These are phyloP conservation scores for Cladosporium cucumerinum DNA, from an alignment of 2,329 filamentous ascomycete species.

Conservation along the genomic window DNA sequence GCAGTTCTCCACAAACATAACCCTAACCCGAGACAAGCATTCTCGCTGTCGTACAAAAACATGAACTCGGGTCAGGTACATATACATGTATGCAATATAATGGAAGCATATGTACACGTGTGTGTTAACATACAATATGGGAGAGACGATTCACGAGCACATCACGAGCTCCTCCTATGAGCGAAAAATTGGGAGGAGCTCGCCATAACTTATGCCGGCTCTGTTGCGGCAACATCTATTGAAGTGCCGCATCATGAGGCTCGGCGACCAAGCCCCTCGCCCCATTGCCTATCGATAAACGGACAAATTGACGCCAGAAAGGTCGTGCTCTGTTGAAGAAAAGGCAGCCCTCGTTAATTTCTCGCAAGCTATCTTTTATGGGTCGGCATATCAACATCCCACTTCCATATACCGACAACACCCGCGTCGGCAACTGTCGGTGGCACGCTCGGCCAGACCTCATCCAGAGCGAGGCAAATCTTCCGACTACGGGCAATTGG, in stretches of 20 bases:
- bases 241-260: neutral
- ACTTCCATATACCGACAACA: neutral
- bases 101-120: neutral
- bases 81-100: neutral
- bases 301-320: constrained; percentile 4
- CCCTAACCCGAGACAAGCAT: no score
- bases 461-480: constrained; percentile 13
- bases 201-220: neutral
- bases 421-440: constrained; percentile 11
- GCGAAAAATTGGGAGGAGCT: neutral
- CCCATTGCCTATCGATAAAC: constrained; percentile 10
- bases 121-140: neutral
- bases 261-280: neutral
- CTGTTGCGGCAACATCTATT: neutral
- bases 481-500: constrained; percentile 7
- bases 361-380: neutral
- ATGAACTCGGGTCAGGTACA: neutral
- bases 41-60: neutral
- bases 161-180: neutral
- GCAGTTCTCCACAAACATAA: no score
- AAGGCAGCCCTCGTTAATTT: neutral
- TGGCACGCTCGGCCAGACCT: constrained; percentile 14
- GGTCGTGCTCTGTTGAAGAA: neutral
- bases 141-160: neutral
- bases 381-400: neutral